Percentiles rank a stretch among this genome's conserved stretches.
Evolutionary conservation across 192 early-diverging fungal species (phyloP).

Genomic region (Cladochytrium replicatum): DNA sequence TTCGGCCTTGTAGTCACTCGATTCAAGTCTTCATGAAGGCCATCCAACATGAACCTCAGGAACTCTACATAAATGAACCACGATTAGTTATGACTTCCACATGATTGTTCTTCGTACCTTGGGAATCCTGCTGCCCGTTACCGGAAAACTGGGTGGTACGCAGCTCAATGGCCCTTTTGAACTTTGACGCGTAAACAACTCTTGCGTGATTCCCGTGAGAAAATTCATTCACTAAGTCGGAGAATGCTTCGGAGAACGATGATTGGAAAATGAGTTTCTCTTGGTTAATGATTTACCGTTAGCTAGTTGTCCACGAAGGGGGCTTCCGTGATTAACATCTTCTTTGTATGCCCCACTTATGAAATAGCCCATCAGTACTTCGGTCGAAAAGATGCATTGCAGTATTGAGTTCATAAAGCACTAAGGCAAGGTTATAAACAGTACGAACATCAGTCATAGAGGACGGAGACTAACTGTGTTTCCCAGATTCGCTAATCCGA

Average conservation of each 20-base stretch:
- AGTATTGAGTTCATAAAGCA: constrained; percentile 51
- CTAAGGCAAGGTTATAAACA: constrained; percentile 16
- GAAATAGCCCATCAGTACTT: constrained; percentile 24
- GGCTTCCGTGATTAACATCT: constrained; percentile 21
- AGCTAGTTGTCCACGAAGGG: constrained; percentile 31
- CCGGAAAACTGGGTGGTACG: constrained; percentile 74
- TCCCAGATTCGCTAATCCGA: constrained; percentile 36
- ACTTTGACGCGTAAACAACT: constrained; percentile 63
- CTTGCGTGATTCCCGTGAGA: neutral
- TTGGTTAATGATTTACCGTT: constrained; percentile 14
- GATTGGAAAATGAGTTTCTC: neutral
- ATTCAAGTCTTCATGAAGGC: constrained; percentile 43
- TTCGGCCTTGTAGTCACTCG: constrained; percentile 13
- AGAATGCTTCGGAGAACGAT: constrained; percentile 16
- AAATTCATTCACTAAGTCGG: constrained; percentile 11
- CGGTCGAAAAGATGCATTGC: constrained; percentile 39
- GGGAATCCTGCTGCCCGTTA: constrained; percentile 52
- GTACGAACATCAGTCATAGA: neutral
- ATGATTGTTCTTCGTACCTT: constrained; percentile 23
- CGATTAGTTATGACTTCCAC: too few species aligned
- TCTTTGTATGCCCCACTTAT: constrained; percentile 9
- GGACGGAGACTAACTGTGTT: constrained; percentile 31
- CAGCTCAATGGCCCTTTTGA: constrained; percentile 61
- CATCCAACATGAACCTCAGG: constrained; percentile 37
- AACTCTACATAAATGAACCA: constrained; percentile 25